These are phyloP conservation scores for Pittosporum tobira DNA, from an alignment of 129 eudicot species.

Conservation along the genomic window DNA sequence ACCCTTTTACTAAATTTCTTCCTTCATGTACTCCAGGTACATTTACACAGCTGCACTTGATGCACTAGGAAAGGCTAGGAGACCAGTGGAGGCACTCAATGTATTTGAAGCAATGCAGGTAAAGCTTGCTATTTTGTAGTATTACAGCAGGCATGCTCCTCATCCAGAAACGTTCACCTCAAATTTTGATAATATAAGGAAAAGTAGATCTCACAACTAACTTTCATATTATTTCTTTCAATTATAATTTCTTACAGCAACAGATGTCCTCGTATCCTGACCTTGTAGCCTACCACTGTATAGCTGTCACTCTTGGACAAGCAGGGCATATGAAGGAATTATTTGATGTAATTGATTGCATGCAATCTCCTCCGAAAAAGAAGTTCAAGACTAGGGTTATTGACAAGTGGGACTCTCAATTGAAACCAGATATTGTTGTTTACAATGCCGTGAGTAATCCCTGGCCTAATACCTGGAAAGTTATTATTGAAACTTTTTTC, in stretches of 20 bases:
- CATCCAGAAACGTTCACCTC: too few species aligned
- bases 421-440: conserved; percentile 78
- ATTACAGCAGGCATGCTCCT: not conserved
- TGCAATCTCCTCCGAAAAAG: conserved; percentile 78
- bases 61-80: conserved; percentile 81
- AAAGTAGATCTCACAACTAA: not conserved
- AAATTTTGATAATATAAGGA: not conserved
- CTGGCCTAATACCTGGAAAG: not conserved
- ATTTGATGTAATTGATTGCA: conserved; percentile 82
- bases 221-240: not conserved
- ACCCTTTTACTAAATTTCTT: not conserved
- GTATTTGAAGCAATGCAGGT: conserved; percentile 76
- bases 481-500: not conserved
- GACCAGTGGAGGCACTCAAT: conserved; percentile 86
- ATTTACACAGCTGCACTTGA: conserved; percentile 89
- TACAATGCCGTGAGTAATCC: conserved; percentile 73
- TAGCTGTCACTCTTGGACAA: conserved; percentile 97
- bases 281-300: conserved; percentile 65
- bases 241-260: conserved; percentile 33
- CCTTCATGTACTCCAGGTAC: conserved; percentile 33
- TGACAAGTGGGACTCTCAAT: conserved; percentile 81
- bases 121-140: conserved; percentile 8
- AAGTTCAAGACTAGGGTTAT: conserved; percentile 44
- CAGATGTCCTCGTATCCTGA: conserved; percentile 84
- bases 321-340: conserved; percentile 92